phyloP scores from a whole-genome alignment of 768 basidiomycete genomes.

The Collybiopsis luxurians region DNA sequence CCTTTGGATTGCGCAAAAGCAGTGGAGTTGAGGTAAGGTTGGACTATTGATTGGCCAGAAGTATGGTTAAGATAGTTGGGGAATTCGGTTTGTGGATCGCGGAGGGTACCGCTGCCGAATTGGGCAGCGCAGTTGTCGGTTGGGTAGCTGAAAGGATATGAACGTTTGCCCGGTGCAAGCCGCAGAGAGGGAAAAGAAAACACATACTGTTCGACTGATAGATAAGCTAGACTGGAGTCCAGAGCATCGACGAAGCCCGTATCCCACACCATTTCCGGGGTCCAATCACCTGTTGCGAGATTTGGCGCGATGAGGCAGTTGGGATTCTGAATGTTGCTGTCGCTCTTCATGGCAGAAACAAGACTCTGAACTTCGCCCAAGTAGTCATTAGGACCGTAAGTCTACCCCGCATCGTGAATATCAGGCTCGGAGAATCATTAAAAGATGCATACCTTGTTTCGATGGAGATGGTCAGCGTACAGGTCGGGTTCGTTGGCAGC shows the following conservation, averaged over 20 bases:
- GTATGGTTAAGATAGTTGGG: constrained; percentile 59
- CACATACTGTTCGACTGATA: constrained; percentile 59
- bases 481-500: constrained; percentile 66
- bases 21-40: constrained; percentile 48
- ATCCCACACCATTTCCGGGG: constrained; percentile 49
- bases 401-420: no score
- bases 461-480: constrained; percentile 28
- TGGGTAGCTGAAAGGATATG: constrained; percentile 9
- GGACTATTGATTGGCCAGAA: constrained; percentile 45
- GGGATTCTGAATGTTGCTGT: constrained; percentile 30
- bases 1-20: constrained; percentile 33
- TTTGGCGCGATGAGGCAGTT: constrained; percentile 59
- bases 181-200: background rate
- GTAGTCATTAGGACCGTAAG: constrained; percentile 38
- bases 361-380: constrained; percentile 51
- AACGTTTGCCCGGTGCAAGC: background rate
- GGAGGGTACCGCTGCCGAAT: constrained; percentile 38
- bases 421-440: no score
- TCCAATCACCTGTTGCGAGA: constrained; percentile 50
- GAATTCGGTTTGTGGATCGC: constrained; percentile 49
- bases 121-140: constrained; percentile 58
- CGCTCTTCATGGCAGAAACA: constrained; percentile 34
- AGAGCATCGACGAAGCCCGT: constrained; percentile 50
- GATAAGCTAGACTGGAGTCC: constrained; percentile 32
- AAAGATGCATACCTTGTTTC: constrained; percentile 10